phyloP scores from a whole-genome alignment of 2,329 filamentous ascomycete genomes.

The Calonectria multiphialidica region DNA sequence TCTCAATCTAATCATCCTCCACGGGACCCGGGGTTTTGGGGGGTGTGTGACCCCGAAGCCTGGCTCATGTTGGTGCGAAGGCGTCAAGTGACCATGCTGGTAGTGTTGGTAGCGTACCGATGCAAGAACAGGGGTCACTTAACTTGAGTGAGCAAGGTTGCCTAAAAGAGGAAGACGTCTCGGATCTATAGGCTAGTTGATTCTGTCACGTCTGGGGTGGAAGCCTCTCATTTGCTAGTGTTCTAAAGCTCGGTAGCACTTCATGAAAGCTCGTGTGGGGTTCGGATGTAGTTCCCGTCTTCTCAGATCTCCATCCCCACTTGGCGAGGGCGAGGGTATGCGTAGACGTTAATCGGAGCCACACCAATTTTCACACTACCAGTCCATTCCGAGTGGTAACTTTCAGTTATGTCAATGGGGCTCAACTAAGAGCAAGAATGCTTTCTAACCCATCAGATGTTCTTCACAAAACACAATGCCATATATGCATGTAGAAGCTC shows the following conservation, averaged over 20 bases:
- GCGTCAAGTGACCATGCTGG: background rate
- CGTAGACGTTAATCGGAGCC: background rate
- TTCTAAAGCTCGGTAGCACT: slow-evolving; percentile 8
- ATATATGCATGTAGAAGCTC: background rate
- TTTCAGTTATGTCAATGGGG: background rate
- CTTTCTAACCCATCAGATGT: too few species aligned
- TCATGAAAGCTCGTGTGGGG: slow-evolving; percentile 10
- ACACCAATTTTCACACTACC: background rate
- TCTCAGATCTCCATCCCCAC: background rate
- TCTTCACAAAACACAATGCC: background rate
- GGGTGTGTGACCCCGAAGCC: background rate
- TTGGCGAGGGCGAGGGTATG: background rate
- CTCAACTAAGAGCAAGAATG: too few species aligned
- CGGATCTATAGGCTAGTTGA: background rate
- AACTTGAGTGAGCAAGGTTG: background rate
- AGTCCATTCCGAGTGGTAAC: background rate
- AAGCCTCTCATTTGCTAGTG: background rate
- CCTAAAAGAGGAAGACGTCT: background rate
- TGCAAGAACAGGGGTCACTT: background rate
- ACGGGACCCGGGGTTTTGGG: background rate
- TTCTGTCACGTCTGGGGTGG: background rate
- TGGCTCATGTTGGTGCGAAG: background rate
- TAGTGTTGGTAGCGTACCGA: background rate
- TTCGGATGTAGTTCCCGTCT: slow-evolving; percentile 30
- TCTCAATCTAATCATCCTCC: background rate